Conservation (phyloP, 148 eudicot species). For the Vaccinium myrtillus region DNA sequence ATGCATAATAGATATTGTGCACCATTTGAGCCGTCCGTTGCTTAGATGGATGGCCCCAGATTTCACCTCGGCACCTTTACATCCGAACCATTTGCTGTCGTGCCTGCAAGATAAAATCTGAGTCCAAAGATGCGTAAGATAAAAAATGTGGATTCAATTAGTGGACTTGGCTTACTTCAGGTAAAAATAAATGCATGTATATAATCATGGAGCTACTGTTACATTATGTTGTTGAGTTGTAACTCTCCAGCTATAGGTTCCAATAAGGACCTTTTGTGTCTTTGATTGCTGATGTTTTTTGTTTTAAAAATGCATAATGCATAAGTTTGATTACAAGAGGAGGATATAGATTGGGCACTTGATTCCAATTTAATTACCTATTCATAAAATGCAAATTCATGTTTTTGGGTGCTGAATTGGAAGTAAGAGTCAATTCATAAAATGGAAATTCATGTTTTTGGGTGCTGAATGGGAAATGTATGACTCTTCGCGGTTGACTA, state of each 20-base stretch:
- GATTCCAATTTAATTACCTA: neutral
- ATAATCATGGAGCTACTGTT: neutral
- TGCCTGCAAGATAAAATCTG: no score
- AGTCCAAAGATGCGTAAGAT: neutral
- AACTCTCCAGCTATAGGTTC: neutral
- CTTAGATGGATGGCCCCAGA: no score
- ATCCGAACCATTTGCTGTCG: no score
- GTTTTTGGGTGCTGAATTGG: no score
- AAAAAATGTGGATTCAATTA: neutral
- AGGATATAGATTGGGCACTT: neutral
- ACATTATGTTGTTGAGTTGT: neutral
- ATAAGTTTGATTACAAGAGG: neutral
- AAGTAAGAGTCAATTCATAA: no score
- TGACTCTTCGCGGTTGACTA: slow-evolving; percentile 8
- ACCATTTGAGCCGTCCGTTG: no score
- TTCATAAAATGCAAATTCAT: neutral
- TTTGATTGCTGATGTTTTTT: neutral
- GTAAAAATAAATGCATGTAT: neutral
- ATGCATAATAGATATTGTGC: no score
- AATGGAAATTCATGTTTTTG: neutral
- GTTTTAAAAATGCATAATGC: neutral
- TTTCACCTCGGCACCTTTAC: no score
- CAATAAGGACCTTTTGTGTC: neutral
- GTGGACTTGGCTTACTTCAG: neutral
- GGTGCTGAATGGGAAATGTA: neutral